Evolutionary conservation across 331 rosid species (phyloP), one percentile per base, ranked within the genome.

Genomic region (Erythrophleum ivorense): DNA sequence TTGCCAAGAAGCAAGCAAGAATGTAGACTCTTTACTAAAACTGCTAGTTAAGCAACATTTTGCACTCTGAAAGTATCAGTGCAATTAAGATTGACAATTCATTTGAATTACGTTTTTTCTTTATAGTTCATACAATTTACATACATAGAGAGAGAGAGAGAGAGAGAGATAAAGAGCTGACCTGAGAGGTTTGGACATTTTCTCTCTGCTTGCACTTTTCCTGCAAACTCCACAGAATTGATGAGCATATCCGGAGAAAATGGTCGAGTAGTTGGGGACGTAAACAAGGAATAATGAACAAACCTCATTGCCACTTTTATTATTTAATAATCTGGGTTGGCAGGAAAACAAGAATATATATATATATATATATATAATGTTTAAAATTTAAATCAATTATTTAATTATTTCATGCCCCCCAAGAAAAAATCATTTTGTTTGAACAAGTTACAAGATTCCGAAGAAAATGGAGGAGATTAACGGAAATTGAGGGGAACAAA

Each of bases 391-490:
- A 36, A 36, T 36, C 40, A 36, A 36, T 2, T 36, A 36, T 36
- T 36, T 36, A 36, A 36, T 36, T 36, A 36, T 1, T 36, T 36
- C 40, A 36, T 36, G 1, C 1, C 5, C 40, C 5, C 40, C 40
- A 36, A 36, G 40, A 36, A 36, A 36, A 36, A 29, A 60, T 13
- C 16, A 2, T 4, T 57, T 29, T 60, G 40, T 36, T 12, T 29
- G 18, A 12, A 12, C 9, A 11, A n/a, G 43, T 12, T 1, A 63
- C 13, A 60, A 60, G 68, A 16, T 72, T 73, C 78, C 31, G 36
- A 58, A 11, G 50, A 73, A 54, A 73, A 73, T n/a, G 65, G 50
- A 73, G 19, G 46, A 53, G 34, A 53, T 53, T 21, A 73, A 52
- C 62, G 45, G 45, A 71, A 49, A 71, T 24, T 31, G 38, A 15